phyloP scores from a whole-genome alignment of 1,284 basidiomycete genomes.

The Ustilago sp. region DNA sequence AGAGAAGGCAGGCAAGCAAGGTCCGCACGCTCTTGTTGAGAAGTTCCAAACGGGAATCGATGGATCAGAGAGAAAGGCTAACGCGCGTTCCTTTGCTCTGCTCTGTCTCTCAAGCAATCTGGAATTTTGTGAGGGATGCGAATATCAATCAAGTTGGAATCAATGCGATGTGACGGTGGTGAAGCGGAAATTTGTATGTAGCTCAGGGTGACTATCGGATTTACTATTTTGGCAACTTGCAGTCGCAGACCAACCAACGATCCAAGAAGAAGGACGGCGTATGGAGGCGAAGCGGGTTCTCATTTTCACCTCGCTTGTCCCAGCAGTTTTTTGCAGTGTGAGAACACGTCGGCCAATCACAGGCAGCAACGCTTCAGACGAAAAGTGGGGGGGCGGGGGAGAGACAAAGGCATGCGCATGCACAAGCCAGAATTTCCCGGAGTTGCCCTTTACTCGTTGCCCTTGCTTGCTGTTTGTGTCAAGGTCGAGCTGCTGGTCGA shows the following conservation, averaged over 20 bases:
- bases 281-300: constrained; percentile 1
- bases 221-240: constrained; percentile 6
- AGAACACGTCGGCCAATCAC: constrained; percentile 1
- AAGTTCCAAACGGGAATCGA: constrained; percentile 20
- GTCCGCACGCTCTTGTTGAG: not conserved
- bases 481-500: not conserved
- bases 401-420: not conserved
- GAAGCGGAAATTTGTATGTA: not conserved
- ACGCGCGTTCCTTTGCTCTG: constrained; percentile 7
- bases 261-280: not conserved
- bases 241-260: not conserved
- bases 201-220: not conserved
- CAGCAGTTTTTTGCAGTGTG: not conserved
- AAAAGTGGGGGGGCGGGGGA: not conserved
- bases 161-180: constrained; percentile 23
- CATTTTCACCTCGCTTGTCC: constrained; percentile 1
- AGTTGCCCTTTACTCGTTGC: not conserved
- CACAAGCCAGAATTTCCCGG: constrained; percentile 19
- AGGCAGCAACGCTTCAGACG: not conserved
- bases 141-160: not conserved
- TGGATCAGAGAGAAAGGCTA: not conserved
- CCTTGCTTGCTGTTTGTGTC: not conserved
- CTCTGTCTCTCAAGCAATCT: not conserved
- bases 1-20: not conserved
- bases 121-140: constrained; percentile 10